Base-by-base conservation (phyloP, 169 alveolate genomes). In the Plasmodium inui region DNA sequence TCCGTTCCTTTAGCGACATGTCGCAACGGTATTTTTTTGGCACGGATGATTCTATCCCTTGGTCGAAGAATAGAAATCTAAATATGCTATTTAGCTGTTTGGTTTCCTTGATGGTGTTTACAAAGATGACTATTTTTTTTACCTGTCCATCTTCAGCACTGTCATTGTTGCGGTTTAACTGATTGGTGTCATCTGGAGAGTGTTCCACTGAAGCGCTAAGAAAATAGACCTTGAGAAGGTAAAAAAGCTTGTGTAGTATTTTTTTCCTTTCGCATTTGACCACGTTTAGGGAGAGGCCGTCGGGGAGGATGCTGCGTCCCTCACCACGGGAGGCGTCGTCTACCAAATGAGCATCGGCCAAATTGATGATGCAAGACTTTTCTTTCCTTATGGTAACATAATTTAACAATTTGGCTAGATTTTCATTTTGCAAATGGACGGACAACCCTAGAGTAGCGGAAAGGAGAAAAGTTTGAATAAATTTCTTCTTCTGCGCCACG, bases 381-480 rank as follows among this genome's bases (percentile, higher is more conserved):
- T 91, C 92, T 37, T 80, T 91, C 57, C 95, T 37, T 82, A 91
- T 91, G 6, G 81, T 44, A 10, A 91, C 50, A 46, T 19, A 81
- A 82, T 78, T 91, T 71, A 91, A 82, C 39, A 91, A 32, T 28
- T 91, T 91, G 3, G 92, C 61, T 37, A 91, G 17, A 72, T 91
- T 81, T 71, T 91, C 95, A 71, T 91, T 80, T 50, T 82, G 84
- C 41, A 91, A 37, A 28, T 91, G 84, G 19, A 82, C 90, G 32
- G 92, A 71, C 34, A 91, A 50, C 9, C 92, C 78, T 50, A 91
- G 55, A 32, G 95, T 91, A 26, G 95, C 95, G 5, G 95, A 91
- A 70, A 82, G 32, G 37, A 91, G 61, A 81, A 91, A 91, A 7
- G 95, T 91, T 39, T 91, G 95, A 22, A 91, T 46, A 71, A 81